phyloP scores from a whole-genome alignment of 139 green algal genomes.

The Chlamydomonas incerta region DNA sequence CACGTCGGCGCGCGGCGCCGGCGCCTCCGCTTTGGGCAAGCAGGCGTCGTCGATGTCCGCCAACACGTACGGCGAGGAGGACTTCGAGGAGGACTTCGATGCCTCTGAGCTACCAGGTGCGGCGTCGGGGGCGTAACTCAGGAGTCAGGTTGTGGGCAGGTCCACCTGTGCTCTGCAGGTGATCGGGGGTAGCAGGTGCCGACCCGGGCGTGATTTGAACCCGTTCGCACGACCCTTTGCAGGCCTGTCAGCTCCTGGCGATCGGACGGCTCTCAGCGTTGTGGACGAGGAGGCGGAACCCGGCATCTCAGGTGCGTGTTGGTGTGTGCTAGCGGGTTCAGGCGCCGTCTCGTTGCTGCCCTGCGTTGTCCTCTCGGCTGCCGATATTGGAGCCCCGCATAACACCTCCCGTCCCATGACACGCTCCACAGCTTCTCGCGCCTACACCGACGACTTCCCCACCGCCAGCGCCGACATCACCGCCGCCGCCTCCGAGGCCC shows the following conservation, averaged over 20 bases:
- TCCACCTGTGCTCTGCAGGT: too few species aligned
- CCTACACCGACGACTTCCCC: conserved; percentile 24
- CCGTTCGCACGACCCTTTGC: too few species aligned
- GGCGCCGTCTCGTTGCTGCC: too few species aligned
- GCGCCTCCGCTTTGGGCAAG: neutral
- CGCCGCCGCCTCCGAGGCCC: neutral
- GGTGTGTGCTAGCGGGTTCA: too few species aligned
- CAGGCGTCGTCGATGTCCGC: conserved; percentile 19
- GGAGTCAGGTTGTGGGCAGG: too few species aligned
- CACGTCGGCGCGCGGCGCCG: neutral
- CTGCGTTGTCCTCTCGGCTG: too few species aligned
- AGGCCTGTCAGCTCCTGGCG: neutral
- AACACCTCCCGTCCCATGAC: too few species aligned
- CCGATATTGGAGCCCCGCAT: too few species aligned
- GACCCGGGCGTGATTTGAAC: too few species aligned
- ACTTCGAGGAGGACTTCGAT: conserved; percentile 23
- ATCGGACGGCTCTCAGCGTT: neutral
- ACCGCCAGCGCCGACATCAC: neutral
- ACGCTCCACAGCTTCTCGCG: too few species aligned
- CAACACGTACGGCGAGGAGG: conserved; percentile 25
- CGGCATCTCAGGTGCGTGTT: neutral
- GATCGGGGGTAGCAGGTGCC: too few species aligned
- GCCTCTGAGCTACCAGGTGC: neutral
- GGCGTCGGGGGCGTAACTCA: too few species aligned
- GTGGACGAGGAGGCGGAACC: conserved; percentile 1